These are phyloP conservation scores for Eutypella sp. DNA, from an alignment of 2,329 filamentous ascomycete genomes.

Conservation along the genomic window DNA sequence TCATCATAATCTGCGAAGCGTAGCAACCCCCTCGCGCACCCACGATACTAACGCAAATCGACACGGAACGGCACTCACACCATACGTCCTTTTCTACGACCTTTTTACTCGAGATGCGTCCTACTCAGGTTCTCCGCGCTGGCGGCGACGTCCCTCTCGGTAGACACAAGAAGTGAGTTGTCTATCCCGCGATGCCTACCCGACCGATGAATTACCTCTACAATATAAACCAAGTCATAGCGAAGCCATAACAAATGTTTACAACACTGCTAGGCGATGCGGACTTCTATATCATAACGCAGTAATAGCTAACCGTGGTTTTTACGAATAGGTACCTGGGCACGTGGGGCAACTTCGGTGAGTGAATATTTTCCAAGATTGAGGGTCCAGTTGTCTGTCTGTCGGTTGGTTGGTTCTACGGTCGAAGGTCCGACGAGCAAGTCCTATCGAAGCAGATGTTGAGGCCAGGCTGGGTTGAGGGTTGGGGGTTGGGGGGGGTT, in stretches of 20 bases:
- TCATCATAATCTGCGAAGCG: no score
- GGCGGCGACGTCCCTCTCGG: conserved; percentile 38
- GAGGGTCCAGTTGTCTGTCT: no score
- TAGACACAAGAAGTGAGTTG: conserved; percentile 40
- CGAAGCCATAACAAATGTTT: background rate
- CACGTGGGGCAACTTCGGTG: conserved; percentile 71
- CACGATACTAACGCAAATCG: conserved; percentile 13
- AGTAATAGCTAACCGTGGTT: conserved; percentile 16
- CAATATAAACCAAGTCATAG: no score
- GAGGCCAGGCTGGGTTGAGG: no score
- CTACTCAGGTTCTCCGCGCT: conserved; percentile 38
- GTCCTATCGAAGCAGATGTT: no score
- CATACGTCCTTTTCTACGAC: conserved; percentile 5
- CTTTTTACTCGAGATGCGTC: conserved; percentile 36
- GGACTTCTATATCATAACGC: background rate
- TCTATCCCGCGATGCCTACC: background rate
- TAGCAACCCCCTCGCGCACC: no score
- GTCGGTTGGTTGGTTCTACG: no score
- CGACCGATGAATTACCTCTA: no score
- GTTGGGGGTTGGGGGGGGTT: no score
- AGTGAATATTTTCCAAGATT: conserved; percentile 40
- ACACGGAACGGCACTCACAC: conserved; percentile 19
- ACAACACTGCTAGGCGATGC: background rate
- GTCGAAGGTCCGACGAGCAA: no score
- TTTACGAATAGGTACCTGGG: conserved; percentile 59